phyloP scores from a whole-genome alignment of 2,329 filamentous ascomycete species.

The Curvularia spicifera region DNA sequence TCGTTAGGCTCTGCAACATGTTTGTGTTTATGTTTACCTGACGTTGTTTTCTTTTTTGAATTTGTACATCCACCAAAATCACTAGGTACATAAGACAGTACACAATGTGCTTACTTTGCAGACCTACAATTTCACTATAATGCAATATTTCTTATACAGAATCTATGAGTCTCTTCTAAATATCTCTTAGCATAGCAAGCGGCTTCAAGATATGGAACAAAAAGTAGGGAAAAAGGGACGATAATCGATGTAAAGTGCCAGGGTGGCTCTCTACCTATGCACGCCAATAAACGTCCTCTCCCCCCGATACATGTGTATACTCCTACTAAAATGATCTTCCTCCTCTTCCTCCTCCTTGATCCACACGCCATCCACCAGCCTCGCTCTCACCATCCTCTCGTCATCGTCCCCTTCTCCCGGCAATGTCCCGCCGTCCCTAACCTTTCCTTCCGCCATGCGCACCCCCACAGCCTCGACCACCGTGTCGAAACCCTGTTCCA shows the following conservation, averaged over 20 bases:
- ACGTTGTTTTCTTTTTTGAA: not conserved
- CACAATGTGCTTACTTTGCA: too few species aligned
- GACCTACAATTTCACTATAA: too few species aligned
- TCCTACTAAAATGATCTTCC: conserved; percentile 43
- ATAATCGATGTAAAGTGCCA: too few species aligned
- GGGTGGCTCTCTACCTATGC: conserved; percentile 18
- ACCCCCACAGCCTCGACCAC: conserved; percentile 76
- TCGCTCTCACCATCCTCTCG: conserved; percentile 51
- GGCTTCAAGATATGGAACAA: too few species aligned
- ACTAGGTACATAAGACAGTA: too few species aligned
- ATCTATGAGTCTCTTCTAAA: too few species aligned
- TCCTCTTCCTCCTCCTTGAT: conserved; percentile 46
- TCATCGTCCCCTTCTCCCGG: conserved; percentile 51
- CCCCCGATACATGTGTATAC: conserved; percentile 43
- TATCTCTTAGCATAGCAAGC: too few species aligned
- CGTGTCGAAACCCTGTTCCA: conserved; percentile 79
- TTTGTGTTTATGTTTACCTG: not conserved
- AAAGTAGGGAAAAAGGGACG: too few species aligned
- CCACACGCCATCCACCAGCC: conserved; percentile 52
- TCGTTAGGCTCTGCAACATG: not conserved
- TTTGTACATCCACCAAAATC: too few species aligned
- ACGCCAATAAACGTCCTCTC: conserved; percentile 46
- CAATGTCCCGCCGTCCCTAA: conserved; percentile 31
- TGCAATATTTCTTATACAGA: too few species aligned
- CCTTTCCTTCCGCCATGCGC: conserved; percentile 45